Conservation (phyloP, 768 basidiomycete species). For the Tulasnella sp. region DNA sequence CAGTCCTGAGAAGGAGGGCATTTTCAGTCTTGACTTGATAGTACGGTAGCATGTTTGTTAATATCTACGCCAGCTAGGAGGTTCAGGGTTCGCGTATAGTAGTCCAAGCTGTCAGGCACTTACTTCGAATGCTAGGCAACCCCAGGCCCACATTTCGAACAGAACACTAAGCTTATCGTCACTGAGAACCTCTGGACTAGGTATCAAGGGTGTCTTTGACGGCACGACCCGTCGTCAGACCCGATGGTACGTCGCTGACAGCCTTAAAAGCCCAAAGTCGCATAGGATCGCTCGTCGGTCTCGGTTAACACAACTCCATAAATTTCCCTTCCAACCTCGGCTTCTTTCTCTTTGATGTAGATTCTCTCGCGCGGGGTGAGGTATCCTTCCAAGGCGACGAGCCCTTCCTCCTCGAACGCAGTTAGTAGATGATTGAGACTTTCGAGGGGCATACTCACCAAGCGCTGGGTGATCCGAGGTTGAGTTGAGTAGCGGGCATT, state of each 20-base stretch:
- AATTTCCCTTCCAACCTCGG: neutral
- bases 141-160: conserved; percentile 5
- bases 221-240: neutral
- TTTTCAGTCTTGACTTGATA: neutral
- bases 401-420: neutral
- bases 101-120: neutral
- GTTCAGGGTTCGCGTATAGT: no score
- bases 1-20: neutral
- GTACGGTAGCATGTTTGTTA: neutral
- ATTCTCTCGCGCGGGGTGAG: neutral
- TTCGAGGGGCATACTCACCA: neutral
- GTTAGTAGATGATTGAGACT: neutral
- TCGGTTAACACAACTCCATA: neutral
- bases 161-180: neutral
- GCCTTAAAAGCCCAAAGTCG: conserved; percentile 2
- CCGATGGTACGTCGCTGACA: neutral
- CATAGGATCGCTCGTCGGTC: neutral
- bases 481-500: no score
- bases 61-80: neutral
- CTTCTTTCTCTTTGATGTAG: neutral
- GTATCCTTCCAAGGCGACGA: neutral
- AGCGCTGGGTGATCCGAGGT: neutral
- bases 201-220: neutral
- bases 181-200: neutral
- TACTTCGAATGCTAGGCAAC: neutral